Evolutionary conservation across 345 rosid species (phyloP).

Genomic region (rapeseed (Brassica napus)): DNA sequence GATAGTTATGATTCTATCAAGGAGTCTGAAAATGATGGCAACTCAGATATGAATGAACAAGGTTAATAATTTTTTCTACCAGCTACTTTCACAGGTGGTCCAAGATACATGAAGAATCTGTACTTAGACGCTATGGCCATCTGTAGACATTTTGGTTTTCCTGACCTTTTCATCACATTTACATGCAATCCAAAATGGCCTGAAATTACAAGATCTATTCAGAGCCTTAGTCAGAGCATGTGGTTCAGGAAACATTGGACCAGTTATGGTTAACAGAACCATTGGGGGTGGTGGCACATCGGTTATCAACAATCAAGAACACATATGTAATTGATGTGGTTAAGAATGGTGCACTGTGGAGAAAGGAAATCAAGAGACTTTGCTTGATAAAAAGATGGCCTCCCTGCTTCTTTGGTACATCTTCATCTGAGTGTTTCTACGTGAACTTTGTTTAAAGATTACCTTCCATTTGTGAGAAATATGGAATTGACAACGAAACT

Average conservation of each 20-base stretch:
- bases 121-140: neutral
- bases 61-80: neutral
- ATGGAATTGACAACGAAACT: too few species aligned
- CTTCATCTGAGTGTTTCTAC: neutral
- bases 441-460: neutral
- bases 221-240: neutral
- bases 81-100: neutral
- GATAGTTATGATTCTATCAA: neutral
- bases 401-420: too few species aligned
- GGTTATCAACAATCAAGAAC: slow-evolving; percentile 31
- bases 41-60: neutral
- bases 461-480: too few species aligned
- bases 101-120: neutral
- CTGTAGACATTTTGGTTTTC: neutral
- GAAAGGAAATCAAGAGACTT: too few species aligned
- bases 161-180: neutral
- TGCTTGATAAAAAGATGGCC: too few species aligned
- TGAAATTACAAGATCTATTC: neutral
- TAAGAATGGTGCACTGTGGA: too few species aligned
- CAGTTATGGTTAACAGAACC: slow-evolving; percentile 55
- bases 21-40: neutral
- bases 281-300: slow-evolving; percentile 60
- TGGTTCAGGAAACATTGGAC: slow-evolving; percentile 68
- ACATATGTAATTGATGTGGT: too few species aligned
- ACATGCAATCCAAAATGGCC: neutral